Evolutionary conservation across 176 grass and related monocot species (phyloP).

Genomic region (Pontederia crassipes): DNA sequence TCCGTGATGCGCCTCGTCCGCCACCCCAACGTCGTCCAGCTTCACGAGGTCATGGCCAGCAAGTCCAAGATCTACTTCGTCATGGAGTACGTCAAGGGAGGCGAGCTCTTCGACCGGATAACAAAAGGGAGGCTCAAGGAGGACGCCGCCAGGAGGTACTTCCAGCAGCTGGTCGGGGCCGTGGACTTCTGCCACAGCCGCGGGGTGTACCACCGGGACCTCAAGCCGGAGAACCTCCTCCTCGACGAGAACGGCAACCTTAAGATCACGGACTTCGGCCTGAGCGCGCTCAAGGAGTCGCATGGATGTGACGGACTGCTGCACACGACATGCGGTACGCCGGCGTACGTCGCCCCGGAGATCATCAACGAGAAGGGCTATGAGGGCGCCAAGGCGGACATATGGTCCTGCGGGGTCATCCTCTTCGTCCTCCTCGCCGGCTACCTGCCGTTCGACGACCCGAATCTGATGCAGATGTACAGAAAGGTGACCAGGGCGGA

Average conservation of each 20-base stretch:
- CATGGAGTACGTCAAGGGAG: conserved; percentile 72
- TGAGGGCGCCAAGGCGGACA: conserved; percentile 71
- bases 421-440: conserved; percentile 64
- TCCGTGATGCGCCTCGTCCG: conserved; percentile 70
- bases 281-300: conserved; percentile 67
- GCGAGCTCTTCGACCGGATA: conserved; percentile 61
- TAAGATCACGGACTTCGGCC: conserved; percentile 69
- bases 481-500: conserved; percentile 58
- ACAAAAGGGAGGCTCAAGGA: conserved; percentile 57
- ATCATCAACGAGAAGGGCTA: conserved; percentile 85
- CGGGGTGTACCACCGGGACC: conserved; percentile 72
- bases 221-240: conserved; percentile 82
- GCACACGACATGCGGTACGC: conserved; percentile 73
- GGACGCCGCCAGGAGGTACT: conserved; percentile 49
- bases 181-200: conserved; percentile 92
- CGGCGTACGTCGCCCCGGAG: conserved; percentile 73
- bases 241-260: conserved; percentile 74
- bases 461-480: conserved; percentile 88
- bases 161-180: conserved; percentile 64
- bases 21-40: conserved; percentile 75
- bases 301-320: conserved; percentile 64
- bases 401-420: conserved; percentile 85
- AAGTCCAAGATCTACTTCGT: conserved; percentile 86
- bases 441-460: conserved; percentile 65
- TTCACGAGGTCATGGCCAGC: conserved; percentile 90